These are phyloP conservation scores for Eucommia ulmoides DNA, from an alignment of 257 asterid species.

Conservation along the genomic window DNA sequence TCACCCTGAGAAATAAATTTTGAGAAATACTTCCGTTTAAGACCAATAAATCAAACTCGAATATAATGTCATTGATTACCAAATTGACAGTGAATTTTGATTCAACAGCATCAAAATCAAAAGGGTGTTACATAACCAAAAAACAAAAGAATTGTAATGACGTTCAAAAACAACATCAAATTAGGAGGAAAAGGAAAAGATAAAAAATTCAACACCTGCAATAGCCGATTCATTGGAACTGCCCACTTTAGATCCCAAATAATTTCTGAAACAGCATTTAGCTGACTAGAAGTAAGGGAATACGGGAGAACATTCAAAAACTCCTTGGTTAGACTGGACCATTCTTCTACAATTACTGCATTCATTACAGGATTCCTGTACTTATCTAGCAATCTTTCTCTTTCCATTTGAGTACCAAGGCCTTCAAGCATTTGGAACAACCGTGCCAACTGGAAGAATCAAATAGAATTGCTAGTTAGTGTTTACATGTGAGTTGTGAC, in stretches of 20 bases:
- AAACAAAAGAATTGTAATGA: neutral
- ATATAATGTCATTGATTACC: too few species aligned
- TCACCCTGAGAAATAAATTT: constrained; percentile 78
- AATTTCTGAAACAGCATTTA: constrained; percentile 73
- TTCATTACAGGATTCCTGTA: constrained; percentile 56
- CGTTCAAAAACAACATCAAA: too few species aligned
- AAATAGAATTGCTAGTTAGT: too few species aligned
- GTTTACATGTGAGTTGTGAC: too few species aligned
- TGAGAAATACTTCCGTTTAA: too few species aligned
- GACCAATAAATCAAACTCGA: too few species aligned
- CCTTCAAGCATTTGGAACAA: constrained; percentile 91
- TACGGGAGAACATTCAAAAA: constrained; percentile 75
- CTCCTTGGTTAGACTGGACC: constrained; percentile 58
- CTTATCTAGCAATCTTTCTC: constrained; percentile 58
- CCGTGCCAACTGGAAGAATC: constrained; percentile 80
- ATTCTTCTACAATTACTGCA: constrained; percentile 39
- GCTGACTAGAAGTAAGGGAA: constrained; percentile 75
- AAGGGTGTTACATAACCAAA: neutral
- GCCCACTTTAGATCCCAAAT: constrained; percentile 90
- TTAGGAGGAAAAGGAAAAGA: neutral
- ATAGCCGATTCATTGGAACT: constrained; percentile 86
- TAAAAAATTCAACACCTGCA: constrained; percentile 49
- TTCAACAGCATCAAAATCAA: too few species aligned
- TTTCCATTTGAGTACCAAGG: constrained; percentile 65
- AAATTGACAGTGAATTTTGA: too few species aligned